Percentiles rank a stretch among this genome's conserved stretches.
phyloP scores from a whole-genome alignment of 2,329 filamentous ascomycete genomes.

The Fragosphaeria purpurea region DNA sequence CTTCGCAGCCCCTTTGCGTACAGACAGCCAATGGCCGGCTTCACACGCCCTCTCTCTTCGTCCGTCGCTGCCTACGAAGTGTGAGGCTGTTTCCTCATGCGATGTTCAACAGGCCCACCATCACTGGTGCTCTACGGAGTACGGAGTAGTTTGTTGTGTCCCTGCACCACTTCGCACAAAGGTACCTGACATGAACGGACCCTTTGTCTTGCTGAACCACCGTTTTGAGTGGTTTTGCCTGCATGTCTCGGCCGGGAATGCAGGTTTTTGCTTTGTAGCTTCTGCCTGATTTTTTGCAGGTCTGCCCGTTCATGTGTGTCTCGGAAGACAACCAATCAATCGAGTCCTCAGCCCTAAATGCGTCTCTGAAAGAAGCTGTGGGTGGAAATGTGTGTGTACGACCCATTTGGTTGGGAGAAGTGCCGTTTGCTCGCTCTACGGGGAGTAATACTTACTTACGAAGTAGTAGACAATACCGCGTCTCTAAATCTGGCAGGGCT shows the following conservation, averaged over 20 bases:
- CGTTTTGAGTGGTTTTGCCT: neutral
- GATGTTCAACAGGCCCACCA: no score
- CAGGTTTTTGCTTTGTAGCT: neutral
- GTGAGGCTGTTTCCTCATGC: no score
- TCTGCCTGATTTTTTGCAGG: neutral
- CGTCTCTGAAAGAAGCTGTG: neutral
- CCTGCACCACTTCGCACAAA: neutral
- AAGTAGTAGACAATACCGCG: neutral
- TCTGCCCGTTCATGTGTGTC: neutral
- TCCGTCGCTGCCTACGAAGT: no score
- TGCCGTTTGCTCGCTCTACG: no score
- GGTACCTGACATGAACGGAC: constrained; percentile 1
- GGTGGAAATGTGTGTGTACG: neutral
- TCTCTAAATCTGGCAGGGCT: neutral
- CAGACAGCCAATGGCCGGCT: no score
- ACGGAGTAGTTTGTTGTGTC: no score
- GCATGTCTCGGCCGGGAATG: constrained; percentile 5
- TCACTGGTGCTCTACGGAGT: no score
- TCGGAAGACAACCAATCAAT: constrained; percentile 5
- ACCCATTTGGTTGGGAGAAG: constrained; percentile 1
- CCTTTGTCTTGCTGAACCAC: neutral
- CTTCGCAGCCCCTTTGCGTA: no score
- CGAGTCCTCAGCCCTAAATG: constrained; percentile 3
- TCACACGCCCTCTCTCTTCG: no score
- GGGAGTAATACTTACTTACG: no score